These are phyloP conservation scores for Lojkania enalia DNA, from an alignment of 2,329 filamentous ascomycete genomes.

Conservation along the genomic window DNA sequence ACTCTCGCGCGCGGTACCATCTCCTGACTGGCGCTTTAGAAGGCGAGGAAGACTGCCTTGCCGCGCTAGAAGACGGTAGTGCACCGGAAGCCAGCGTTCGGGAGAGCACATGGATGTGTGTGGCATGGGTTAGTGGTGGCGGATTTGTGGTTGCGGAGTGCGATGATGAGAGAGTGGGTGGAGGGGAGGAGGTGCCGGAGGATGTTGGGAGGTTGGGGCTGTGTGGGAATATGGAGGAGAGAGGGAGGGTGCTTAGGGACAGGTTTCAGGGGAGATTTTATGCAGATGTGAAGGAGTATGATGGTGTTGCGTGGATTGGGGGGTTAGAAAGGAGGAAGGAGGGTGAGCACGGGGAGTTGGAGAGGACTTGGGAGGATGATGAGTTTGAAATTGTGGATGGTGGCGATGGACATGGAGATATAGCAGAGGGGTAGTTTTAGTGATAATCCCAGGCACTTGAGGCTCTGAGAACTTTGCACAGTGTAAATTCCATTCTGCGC, in stretches of 20 bases:
- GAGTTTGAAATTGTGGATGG: too few species aligned
- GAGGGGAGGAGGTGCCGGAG: slow-evolving; percentile 7
- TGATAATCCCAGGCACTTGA: too few species aligned
- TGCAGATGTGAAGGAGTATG: slow-evolving; percentile 9
- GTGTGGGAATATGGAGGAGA: slow-evolving; percentile 13
- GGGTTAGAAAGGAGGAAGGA: too few species aligned
- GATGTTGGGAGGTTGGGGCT: slow-evolving; percentile 15
- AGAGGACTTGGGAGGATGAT: too few species aligned
- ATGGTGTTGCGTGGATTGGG: slow-evolving; percentile 12
- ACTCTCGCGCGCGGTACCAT: slow-evolving; percentile 11
- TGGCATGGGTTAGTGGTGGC: slow-evolving; percentile 18
- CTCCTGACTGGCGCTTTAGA: slow-evolving; percentile 8
- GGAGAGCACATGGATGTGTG: slow-evolving; percentile 15
- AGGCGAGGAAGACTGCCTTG: slow-evolving; percentile 4
- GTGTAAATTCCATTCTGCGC: too few species aligned
- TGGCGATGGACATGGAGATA: too few species aligned
- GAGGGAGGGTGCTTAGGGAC: slow-evolving; percentile 12
- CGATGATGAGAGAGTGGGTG: slow-evolving; percentile 10
- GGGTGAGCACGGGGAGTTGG: too few species aligned
- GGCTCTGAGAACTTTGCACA: too few species aligned
- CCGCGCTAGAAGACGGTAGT: slow-evolving; percentile 4
- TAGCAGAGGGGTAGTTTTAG: too few species aligned
- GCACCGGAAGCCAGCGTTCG: slow-evolving; percentile 10
- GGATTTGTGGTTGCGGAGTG: slow-evolving; percentile 18
- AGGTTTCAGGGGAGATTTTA: slow-evolving; percentile 11